Evolutionary conservation across 345 rosid genomes (phyloP), one percentile per base, ranked within the genome.

Genomic region (Xanthoceras sorbifolium): DNA sequence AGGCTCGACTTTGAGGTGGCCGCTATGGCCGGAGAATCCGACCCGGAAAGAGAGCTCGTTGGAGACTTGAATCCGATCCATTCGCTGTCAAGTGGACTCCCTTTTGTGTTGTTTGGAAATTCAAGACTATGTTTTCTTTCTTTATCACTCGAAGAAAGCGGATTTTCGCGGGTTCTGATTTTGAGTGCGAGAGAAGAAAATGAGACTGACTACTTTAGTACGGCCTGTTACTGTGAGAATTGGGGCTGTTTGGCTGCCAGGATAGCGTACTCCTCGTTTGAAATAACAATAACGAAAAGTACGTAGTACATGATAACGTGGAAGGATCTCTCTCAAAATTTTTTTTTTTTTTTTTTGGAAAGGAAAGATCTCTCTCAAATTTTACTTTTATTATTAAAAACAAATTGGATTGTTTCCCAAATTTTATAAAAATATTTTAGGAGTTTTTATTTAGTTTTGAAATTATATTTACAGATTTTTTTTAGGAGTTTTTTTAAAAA

Each of bases 1-100:
- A 75, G 99, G 99, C 87, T 95, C 94, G 63, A 95, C 86, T 50
- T 97, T 82, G 82, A 92, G 98, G 82, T 95, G 98, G 76, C 96
- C 99, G 64, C 91, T 87, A 84, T 92, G 84, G 65, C 99, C 99
- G 72, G 98, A 87, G 85, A 95, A 89, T 9, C 96, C 94, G 81
- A 93, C 92, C 54, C 97, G 96, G 80, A 95, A 95, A 52, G 87
- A 78, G 62, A 90, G 85, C 73, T 88, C 99, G 48, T 90, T 84
- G 11, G 93, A 78, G 72, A 90, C 96, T 77, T 90, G 83, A 46
- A 92, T 80, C 78, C 86, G 85, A 77, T 88, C 87, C 98, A 95
- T 93, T 26, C 60, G n/a, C 42, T 2, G 66, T 42, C n/a, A 7
- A 57, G 9, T 10, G 65, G 32, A 28, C 29, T 17, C 44, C 23